Base-by-base conservation (phyloP, 768 basidiomycete species). In the Phanerochaete sordida region DNA sequence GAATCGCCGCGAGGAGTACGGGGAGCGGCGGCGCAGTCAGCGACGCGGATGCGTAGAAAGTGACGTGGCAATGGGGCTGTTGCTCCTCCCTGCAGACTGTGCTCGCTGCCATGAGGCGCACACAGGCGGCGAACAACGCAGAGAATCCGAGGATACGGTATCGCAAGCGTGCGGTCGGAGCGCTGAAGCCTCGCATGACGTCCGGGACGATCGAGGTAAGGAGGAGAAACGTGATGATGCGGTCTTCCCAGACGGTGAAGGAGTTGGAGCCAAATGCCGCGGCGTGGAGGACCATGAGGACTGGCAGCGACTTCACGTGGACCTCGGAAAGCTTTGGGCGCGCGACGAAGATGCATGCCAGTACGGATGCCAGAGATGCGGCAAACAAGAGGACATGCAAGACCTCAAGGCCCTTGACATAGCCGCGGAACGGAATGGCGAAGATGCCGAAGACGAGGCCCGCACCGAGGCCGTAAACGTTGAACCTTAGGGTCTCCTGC, bases 241-340 rank as follows among this genome's bases (percentile, higher is more conserved):
- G 82, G 70, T 98, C 95, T 81, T 99, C 97, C 94, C 95, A 98
- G 72, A 98, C 84, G n/a, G 91, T 93, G 77, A 93, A 96, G 0
- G 95, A 97, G 76, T 98, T 98, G 26, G 95, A 96, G 16, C 88
- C 82, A 73, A 96, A 96, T 7, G 88, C 77, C 3, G 89, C 56
- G 1, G 87, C 73, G 66, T 98, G 95, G 2, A 93, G 76, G 58
- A 84, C 58, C 57, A 89, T 79, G 33, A 85, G 74, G 39, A 90
- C 62, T 1, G 80, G 77, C 1, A 73, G 45, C 37, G 61, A 68
- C 16, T 58, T 59, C 43, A 57, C 61, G 50, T 33, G 60, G 52
- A 56, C 55, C 16, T 57, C 48, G 16, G 65, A 66, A 43, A 79
- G 58, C 4, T 68, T 67, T 9, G 77, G 76, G 24, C 73, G 72